Base-by-base conservation (phyloP, 176 grass and related monocot genomes). In the Hsuehochloa calcarea region DNA sequence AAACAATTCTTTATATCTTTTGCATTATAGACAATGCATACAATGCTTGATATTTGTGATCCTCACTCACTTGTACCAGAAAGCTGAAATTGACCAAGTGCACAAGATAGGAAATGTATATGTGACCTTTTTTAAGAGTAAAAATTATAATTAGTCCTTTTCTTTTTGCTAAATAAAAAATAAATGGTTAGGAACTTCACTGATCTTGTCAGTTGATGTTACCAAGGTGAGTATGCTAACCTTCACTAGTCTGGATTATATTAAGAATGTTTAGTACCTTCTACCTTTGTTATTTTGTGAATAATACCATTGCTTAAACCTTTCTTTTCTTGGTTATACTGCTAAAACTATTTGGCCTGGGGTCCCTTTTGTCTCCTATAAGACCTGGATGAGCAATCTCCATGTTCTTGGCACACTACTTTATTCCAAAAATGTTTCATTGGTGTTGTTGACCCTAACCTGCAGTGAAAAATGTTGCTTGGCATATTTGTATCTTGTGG, bases 21-120 rank as follows among this genome's bases (percentile, higher is more conserved):
- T 22, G 34, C 45, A 63, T 63, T 85, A 65, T 56, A 37, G 12
- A 72, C 52, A 86, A 74, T 8, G 0, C 61, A 22, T 31, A 65
- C n/a, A 6, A 45, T 65, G 9, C 65, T 72, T 64, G n/a, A 79
- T 80, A 64, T 86, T 34, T 77, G 72, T 43, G 19, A 34, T 58
- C 55, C 52, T 62, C 59, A 25, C 29, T 6, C 10, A 49, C 61
- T 69, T 49, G 74, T 69, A 38, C 31, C n/a, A 59, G 51, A 39
- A 59, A 51, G 29, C 51, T 80, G 72, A 63, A 78, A 22, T 2
- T 34, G 26, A 65, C 54, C 15, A 22, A 70, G 19, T 50, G 3
- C n/a, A 64, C 43, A 39, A 8, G 31, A 59, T 45, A 54, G 26
- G 54, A 67, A 51, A 84, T 76, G 46, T 17, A 29, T 44, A 22